Percentiles rank a stretch among this genome's conserved stretches.
Conservation (phyloP, 345 rosid species). For the Sonneratia caseolaris region DNA sequence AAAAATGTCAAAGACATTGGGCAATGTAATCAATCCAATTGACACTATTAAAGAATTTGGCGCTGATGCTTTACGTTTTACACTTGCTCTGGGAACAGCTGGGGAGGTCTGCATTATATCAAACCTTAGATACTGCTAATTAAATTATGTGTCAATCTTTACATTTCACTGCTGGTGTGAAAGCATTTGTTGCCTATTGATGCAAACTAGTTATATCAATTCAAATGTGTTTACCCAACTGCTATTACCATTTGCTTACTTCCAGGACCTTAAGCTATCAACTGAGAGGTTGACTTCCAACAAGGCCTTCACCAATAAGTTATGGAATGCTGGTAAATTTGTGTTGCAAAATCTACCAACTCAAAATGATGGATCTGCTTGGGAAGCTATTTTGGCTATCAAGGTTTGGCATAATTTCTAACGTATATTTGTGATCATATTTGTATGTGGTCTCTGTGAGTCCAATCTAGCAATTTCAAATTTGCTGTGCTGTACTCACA, state of each 20-base stretch:
- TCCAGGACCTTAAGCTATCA: conserved; percentile 88
- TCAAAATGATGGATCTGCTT: conserved; percentile 52
- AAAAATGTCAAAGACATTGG: conserved; percentile 91
- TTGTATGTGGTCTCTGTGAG: neutral
- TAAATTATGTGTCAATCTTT: neutral
- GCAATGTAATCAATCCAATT: conserved; percentile 88
- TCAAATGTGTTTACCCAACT: conserved; percentile 11
- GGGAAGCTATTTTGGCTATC: conserved; percentile 54
- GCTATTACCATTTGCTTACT: conserved; percentile 14
- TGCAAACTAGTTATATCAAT: neutral
- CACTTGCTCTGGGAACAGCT: conserved; percentile 91
- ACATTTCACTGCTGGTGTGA: neutral
- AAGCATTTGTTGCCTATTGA: neutral
- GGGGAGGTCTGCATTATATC: conserved; percentile 64
- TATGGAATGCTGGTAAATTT: conserved; percentile 99
- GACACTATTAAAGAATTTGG: conserved; percentile 92
- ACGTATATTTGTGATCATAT: neutral
- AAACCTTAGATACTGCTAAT: neutral
- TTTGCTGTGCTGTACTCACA: conserved; percentile 8
- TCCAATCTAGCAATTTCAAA: neutral
- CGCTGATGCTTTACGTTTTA: conserved; percentile 86
- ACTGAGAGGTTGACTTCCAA: conserved; percentile 87
- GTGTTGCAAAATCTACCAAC: conserved; percentile 75
- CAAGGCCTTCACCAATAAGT: conserved; percentile 91
- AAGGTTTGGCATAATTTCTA: conserved; percentile 37